Conservation (phyloP, 1,284 basidiomycete species). For the Cryptococcus neoformans region DNA sequence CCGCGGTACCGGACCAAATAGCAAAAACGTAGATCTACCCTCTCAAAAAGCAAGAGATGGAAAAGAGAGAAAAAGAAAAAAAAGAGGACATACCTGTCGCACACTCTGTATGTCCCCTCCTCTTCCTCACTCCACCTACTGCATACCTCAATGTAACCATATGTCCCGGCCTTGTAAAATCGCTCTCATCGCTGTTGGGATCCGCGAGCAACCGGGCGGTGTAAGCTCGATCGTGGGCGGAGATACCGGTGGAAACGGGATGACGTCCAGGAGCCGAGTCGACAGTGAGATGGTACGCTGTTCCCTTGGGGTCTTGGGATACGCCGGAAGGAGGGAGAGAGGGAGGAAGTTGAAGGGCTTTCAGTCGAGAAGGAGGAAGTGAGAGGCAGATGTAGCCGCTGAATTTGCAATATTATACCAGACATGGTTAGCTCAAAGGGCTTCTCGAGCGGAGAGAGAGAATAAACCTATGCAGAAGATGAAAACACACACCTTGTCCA, state of each 20-base stretch:
- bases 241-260: conserved; percentile 80
- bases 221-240: conserved; percentile 88
- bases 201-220: conserved; percentile 76
- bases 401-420: too few species aligned
- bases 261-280: conserved; percentile 65
- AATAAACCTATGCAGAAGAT: too few species aligned
- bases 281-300: conserved; percentile 95
- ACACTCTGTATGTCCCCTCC: conserved; percentile 92
- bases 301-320: conserved; percentile 77
- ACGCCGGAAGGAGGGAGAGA: conserved; percentile 77
- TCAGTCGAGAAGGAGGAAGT: conserved; percentile 70
- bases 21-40: too few species aligned
- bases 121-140: conserved; percentile 74
- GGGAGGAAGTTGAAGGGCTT: conserved; percentile 83
- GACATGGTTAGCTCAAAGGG: not conserved
- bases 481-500: conserved; percentile 84
- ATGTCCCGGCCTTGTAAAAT: conserved; percentile 93
- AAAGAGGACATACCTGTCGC: conserved; percentile 60
- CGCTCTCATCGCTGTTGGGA: conserved; percentile 56
- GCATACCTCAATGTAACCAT: conserved; percentile 89
- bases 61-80: not conserved
- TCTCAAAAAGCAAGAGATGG: too few species aligned
- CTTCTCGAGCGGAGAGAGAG: conserved; percentile 1
- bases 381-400: conserved; percentile 96
- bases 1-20: too few species aligned